Percentiles rank a stretch among this genome's conserved stretches.
Evolutionary conservation across 176 grass and related monocot species (phyloP).

Genomic region (Chrysopogon serrulatus): DNA sequence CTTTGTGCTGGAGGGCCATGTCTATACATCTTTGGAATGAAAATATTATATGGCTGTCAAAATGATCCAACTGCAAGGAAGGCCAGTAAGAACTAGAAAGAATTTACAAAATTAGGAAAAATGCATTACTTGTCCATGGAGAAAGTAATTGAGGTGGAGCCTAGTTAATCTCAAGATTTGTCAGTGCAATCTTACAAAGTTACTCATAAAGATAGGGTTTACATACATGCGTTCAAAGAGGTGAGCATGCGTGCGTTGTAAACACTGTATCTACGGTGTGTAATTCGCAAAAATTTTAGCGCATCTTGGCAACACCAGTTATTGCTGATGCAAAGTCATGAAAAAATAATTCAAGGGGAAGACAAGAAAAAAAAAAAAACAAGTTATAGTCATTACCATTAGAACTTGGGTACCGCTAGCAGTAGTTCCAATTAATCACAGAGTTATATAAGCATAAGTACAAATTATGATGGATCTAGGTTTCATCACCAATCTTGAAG

Average conservation of each 20-base stretch:
- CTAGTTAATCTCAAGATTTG: no score
- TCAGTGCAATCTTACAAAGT: no score
- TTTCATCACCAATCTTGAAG: slow-evolving; percentile 26
- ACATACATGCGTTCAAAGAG: no score
- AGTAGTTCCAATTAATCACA: slow-evolving; percentile 16
- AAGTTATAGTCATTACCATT: neutral
- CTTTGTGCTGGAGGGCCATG: no score
- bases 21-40: no score
- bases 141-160: neutral
- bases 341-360: neutral
- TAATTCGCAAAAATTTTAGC: no score
- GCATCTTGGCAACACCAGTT: neutral
- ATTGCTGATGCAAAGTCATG: neutral
- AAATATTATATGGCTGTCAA: no score
- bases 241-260: no score
- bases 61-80: no score
- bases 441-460: neutral
- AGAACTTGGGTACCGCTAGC: neutral
- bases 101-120: neutral
- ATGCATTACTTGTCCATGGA: neutral
- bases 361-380: neutral
- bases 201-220: no score
- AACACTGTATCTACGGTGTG: no score
- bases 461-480: slow-evolving; percentile 1
- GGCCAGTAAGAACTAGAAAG: no score